phyloP scores from a whole-genome alignment of 2,329 filamentous ascomycete species.

The Cadophora luteo-olivacea region DNA sequence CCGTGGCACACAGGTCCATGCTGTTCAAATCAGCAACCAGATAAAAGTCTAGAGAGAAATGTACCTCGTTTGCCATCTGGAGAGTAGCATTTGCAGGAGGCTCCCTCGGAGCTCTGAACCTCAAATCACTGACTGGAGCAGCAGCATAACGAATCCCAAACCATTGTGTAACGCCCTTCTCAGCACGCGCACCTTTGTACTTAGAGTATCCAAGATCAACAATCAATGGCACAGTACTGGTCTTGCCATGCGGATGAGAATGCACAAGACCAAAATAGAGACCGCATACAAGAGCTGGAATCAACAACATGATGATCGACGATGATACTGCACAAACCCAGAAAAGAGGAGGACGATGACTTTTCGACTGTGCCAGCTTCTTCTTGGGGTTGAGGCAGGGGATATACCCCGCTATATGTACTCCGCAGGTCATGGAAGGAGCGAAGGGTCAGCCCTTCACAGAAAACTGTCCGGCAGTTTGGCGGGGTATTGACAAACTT shows the following conservation, averaged over 20 bases:
- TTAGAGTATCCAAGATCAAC: conserved; percentile 71
- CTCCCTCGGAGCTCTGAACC: conserved; percentile 72
- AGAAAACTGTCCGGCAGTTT: neutral
- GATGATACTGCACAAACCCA: neutral
- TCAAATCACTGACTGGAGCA: conserved; percentile 67
- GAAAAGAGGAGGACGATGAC: neutral
- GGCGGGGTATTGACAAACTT: neutral
- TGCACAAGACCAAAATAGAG: conserved; percentile 26
- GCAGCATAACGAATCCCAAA: conserved; percentile 78
- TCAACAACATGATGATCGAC: conserved; percentile 8
- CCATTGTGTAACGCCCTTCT: conserved; percentile 71
- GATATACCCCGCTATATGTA: neutral
- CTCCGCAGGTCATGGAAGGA: neutral
- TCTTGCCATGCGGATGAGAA: neutral
- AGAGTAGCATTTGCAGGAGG: conserved; percentile 49
- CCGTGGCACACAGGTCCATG: conserved; percentile 37
- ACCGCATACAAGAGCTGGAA: conserved; percentile 20
- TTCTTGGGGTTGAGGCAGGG: neutral
- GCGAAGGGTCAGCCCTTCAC: neutral
- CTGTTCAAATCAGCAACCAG: conserved; percentile 31
- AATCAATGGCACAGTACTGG: conserved; percentile 19
- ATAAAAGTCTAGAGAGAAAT: neutral
- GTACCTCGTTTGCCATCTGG: conserved; percentile 40
- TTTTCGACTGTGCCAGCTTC: neutral
- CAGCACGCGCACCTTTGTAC: conserved; percentile 63